A percentile compares a stretch with the other conserved stretches of the same genome.
Conservation (phyloP, 148 eudicot genomes). For the Hydrangea macrophylla region DNA sequence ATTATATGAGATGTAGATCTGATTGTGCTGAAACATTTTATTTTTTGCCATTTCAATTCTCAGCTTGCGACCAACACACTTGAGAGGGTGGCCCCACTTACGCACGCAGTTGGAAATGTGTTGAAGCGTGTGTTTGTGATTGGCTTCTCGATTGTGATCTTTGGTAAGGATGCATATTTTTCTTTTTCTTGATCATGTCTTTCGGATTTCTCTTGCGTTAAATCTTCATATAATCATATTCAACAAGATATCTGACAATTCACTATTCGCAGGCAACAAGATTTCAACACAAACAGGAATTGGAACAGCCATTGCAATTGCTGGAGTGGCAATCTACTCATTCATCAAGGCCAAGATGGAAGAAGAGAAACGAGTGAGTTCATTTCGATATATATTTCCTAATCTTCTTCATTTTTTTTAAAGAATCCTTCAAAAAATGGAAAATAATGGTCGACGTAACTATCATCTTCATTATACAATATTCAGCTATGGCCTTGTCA, state of each 20-base stretch:
- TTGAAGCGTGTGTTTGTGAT: constrained; percentile 99
- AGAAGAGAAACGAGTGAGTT: constrained; percentile 92
- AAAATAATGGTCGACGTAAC: background rate
- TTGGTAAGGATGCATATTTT: constrained; percentile 46
- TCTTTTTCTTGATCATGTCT: background rate
- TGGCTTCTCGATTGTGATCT: constrained; percentile 86
- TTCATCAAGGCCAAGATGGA: constrained; percentile 94
- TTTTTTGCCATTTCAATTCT: constrained; percentile 17
- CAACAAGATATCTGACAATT: background rate
- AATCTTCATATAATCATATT: background rate
- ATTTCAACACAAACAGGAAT: constrained; percentile 94
- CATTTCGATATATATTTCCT: background rate
- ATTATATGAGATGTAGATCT: background rate
- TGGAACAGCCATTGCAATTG: constrained; percentile 93
- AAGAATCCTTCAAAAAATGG: background rate
- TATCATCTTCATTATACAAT: too few species aligned
- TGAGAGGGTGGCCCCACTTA: constrained; percentile 99
- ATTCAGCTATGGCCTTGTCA: background rate
- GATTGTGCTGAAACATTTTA: background rate
- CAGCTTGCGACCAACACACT: constrained; percentile 97
- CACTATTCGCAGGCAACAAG: constrained; percentile 65
- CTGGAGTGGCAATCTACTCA: constrained; percentile 93
- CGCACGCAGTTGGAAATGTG: constrained; percentile 97
- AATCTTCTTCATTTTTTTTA: background rate
- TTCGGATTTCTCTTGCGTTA: background rate